Conservation (phyloP, 2,329 filamentous ascomycete species). For the Xylaria hypoxylon region DNA sequence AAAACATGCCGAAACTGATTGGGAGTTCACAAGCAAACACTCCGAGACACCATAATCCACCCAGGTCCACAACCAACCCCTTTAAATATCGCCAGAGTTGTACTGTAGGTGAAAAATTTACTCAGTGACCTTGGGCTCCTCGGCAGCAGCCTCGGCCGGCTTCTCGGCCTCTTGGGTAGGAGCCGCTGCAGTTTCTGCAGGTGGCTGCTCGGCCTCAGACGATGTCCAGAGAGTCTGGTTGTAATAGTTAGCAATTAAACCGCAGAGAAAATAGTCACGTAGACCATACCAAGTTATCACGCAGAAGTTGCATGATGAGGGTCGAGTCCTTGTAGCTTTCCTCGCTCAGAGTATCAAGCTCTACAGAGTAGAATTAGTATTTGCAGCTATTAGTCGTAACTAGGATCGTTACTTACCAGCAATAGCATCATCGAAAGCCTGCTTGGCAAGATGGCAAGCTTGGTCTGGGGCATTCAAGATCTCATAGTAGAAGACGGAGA, state of each 20-base stretch:
- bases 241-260: constrained; percentile 3
- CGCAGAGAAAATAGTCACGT: background rate
- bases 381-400: background rate
- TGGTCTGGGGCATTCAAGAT: constrained; percentile 98
- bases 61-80: constrained; percentile 59
- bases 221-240: constrained; percentile 97
- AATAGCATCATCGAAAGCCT: constrained; percentile 96
- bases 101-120: constrained; percentile 58
- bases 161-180: constrained; percentile 67
- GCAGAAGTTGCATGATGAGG: constrained; percentile 97
- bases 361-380: constrained; percentile 59
- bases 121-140: constrained; percentile 77
- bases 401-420: constrained; percentile 63
- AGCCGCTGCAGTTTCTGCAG: constrained; percentile 64
- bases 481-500: constrained; percentile 99
- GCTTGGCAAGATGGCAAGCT: constrained; percentile 97
- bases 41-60: constrained; percentile 71
- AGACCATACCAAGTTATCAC: constrained; percentile 86
- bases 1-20: constrained; percentile 59
- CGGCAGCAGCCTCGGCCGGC: constrained; percentile 65
- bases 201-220: constrained; percentile 92
- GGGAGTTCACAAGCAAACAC: constrained; percentile 68
- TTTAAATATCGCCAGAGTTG: constrained; percentile 57
- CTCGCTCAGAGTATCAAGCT: constrained; percentile 96
- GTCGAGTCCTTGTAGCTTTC: constrained; percentile 99